These are phyloP conservation scores for Inga oerstediana DNA, from an alignment of 306 rosid genomes.

Conservation along the genomic window DNA sequence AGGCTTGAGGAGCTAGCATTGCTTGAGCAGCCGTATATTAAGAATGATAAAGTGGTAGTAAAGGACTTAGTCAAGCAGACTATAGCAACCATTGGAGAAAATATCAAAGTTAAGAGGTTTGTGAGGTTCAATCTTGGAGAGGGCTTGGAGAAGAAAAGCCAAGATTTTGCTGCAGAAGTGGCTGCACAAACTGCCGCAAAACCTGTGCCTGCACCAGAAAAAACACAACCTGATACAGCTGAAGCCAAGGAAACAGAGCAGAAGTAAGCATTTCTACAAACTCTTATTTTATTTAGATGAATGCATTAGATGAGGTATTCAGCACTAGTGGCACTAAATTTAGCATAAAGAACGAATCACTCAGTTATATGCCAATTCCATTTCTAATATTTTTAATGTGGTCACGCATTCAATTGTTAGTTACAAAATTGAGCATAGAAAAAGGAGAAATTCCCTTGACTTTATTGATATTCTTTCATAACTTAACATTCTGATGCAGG, in stretches of 20 bases:
- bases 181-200: constrained; percentile 96
- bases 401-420: background rate
- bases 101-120: constrained; percentile 91
- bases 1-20: constrained; percentile 90
- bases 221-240: constrained; percentile 56
- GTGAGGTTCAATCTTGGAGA: constrained; percentile 95
- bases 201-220: constrained; percentile 44
- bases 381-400: background rate
- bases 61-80: constrained; percentile 96
- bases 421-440: background rate
- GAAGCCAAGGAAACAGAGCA: constrained; percentile 66
- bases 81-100: constrained; percentile 93
- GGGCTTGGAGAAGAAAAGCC: constrained; percentile 96
- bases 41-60: constrained; percentile 80
- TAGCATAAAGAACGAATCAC: background rate
- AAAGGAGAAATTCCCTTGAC: background rate
- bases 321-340: constrained; percentile 2
- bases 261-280: constrained; percentile 57
- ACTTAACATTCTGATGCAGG: constrained; percentile 49
- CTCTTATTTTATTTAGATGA: background rate
- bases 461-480: background rate
- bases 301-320: constrained; percentile 20
- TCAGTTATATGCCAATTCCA: background rate
- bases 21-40: constrained; percentile 95
- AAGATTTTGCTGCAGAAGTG: constrained; percentile 98